Evolutionary conservation across 306 rosid genomes (phyloP).

Genomic region (Lathyrus oleraceus): DNA sequence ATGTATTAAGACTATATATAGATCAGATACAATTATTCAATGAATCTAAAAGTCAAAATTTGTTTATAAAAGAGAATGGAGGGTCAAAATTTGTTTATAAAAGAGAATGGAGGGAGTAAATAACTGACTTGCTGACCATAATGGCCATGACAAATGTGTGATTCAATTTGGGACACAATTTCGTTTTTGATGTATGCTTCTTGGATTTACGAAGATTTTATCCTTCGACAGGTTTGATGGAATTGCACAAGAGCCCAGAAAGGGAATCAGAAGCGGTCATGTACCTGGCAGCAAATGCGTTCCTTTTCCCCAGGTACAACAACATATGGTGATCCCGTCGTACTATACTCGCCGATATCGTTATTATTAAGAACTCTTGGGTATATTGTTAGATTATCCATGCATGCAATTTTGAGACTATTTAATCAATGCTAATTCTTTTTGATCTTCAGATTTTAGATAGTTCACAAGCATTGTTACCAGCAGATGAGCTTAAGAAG

Average conservation of each 20-base stretch:
- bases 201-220: conserved; percentile 39
- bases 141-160: background rate
- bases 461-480: conserved; percentile 68
- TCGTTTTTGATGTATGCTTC: background rate
- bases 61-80: too few relatives aligned
- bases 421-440: conserved; percentile 3
- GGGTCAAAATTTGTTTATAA: too few relatives aligned
- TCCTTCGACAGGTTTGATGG: conserved; percentile 73
- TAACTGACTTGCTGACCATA: too few relatives aligned
- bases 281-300: conserved; percentile 92
- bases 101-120: too few relatives aligned
- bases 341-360: background rate
- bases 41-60: too few relatives aligned
- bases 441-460: conserved; percentile 70
- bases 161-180: background rate
- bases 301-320: conserved; percentile 79
- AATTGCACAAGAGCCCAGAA: conserved; percentile 75
- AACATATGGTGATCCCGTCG: background rate
- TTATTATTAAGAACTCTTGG: background rate
- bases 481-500: conserved; percentile 69
- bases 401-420: conserved; percentile 7
- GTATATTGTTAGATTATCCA: background rate
- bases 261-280: conserved; percentile 90
- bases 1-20: too few relatives aligned
- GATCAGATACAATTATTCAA: too few relatives aligned